A percentile compares a stretch with the other conserved stretches of the same genome.
These are phyloP conservation scores for Crucibulum laeve DNA, from an alignment of 768 basidiomycete genomes.

Conservation along the genomic window DNA sequence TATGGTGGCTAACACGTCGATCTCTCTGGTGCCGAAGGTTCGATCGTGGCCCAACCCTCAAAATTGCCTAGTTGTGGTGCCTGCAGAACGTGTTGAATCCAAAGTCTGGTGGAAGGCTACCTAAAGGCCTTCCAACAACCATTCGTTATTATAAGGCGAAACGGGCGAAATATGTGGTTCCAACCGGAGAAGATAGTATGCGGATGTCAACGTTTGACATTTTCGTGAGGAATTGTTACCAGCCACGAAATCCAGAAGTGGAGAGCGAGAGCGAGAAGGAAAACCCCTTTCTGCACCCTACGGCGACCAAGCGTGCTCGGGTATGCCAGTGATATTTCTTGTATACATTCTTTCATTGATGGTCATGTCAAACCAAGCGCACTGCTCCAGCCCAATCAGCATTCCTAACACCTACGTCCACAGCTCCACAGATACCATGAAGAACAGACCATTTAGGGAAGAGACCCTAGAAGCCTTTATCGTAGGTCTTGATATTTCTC, in stretches of 20 bases:
- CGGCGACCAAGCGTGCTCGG: constrained; percentile 39
- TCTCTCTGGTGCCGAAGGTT: constrained; percentile 71
- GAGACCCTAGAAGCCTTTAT: constrained; percentile 78
- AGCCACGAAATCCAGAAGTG: constrained; percentile 48
- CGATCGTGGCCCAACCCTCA: constrained; percentile 55
- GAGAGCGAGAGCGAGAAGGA: constrained; percentile 61
- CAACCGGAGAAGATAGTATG: constrained; percentile 93
- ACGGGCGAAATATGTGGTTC: constrained; percentile 80
- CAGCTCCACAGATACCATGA: constrained; percentile 57
- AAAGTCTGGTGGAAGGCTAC: constrained; percentile 89
- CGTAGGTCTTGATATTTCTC: constrained; percentile 35
- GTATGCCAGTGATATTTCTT: constrained; percentile 21
- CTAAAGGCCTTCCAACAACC: constrained; percentile 72
- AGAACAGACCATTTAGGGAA: constrained; percentile 70
- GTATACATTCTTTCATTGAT: not conserved
- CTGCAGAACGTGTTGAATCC: constrained; percentile 78
- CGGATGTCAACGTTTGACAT: constrained; percentile 76
- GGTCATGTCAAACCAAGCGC: constrained; percentile 33
- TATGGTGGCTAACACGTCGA: constrained; percentile 43
- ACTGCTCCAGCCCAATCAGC: constrained; percentile 50
- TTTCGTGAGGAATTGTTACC: constrained; percentile 63
- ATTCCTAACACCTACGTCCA: constrained; percentile 54
- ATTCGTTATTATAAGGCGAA: too few species aligned
- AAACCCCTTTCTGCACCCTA: constrained; percentile 41
- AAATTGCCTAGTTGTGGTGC: constrained; percentile 71